phyloP scores from a whole-genome alignment of 108 stramenopile species.

The Skeletonema potamos region DNA sequence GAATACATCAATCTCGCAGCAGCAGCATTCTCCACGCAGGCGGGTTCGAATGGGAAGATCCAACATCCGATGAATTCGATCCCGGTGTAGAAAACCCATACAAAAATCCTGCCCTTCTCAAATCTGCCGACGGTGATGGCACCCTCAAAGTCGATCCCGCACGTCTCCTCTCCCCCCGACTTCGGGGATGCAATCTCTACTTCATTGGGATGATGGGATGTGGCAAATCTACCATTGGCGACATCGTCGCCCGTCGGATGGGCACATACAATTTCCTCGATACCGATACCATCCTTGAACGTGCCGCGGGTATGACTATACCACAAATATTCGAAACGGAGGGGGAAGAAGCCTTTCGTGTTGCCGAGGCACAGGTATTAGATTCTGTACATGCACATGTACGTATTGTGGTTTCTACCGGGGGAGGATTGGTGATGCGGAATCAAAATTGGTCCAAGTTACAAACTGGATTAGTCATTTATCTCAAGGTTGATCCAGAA shows the following conservation, averaged over 20 bases:
- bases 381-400: slow-evolving; percentile 79
- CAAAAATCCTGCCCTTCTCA: slow-evolving; percentile 67
- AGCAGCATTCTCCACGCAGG: slow-evolving; percentile 46
- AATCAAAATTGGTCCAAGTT: slow-evolving; percentile 90
- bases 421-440: slow-evolving; percentile 70
- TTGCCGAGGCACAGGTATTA: slow-evolving; percentile 80
- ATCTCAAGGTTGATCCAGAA: slow-evolving; percentile 82
- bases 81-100: slow-evolving; percentile 87
- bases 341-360: slow-evolving; percentile 90
- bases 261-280: slow-evolving; percentile 92
- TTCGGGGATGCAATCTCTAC: slow-evolving; percentile 87
- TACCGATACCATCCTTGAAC: slow-evolving; percentile 88
- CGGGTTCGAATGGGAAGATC: slow-evolving; percentile 90
- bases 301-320: slow-evolving; percentile 67
- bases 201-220: slow-evolving; percentile 97
- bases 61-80: slow-evolving; percentile 58
- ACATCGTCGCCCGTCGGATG: slow-evolving; percentile 78
- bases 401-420: slow-evolving; percentile 79
- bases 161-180: slow-evolving; percentile 70
- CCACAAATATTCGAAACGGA: slow-evolving; percentile 84
- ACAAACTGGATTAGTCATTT: slow-evolving; percentile 92
- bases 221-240: slow-evolving; percentile 88
- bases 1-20: neutral
- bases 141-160: slow-evolving; percentile 70
- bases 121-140: slow-evolving; percentile 9